Percentiles rank a stretch among this genome's conserved stretches.
Conservation (phyloP, 768 basidiomycete species). For the Lactarius sp. region DNA sequence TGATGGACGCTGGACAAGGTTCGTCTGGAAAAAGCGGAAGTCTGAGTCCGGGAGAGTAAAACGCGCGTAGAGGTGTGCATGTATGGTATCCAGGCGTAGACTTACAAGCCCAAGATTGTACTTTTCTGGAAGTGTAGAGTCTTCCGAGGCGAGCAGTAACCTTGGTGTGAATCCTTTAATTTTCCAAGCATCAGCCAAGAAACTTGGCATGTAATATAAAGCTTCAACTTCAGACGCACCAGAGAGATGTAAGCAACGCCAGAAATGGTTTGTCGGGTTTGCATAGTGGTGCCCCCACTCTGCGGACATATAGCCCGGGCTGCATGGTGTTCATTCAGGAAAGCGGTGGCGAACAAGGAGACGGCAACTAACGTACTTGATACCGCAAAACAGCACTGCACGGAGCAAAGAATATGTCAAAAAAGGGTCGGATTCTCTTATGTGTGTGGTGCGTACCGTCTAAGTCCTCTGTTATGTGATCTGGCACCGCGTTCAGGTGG, state of each 20-base stretch:
- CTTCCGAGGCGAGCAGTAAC: conserved; percentile 52
- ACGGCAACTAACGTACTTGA: conserved; percentile 52
- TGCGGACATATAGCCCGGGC: conserved; percentile 66
- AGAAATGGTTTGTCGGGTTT: conserved; percentile 79
- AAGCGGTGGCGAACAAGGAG: too few species aligned
- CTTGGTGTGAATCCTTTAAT: conserved; percentile 53
- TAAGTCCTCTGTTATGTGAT: conserved; percentile 48
- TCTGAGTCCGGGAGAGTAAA: background rate
- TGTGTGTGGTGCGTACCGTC: conserved; percentile 43
- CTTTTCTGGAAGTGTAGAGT: conserved; percentile 50
- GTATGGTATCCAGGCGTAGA: background rate
- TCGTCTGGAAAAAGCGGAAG: conserved; percentile 47
- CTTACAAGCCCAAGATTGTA: conserved; percentile 66
- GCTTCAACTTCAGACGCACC: conserved; percentile 37
- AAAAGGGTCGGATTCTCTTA: background rate
- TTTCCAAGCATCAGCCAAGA: background rate
- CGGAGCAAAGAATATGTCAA: background rate
- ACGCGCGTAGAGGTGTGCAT: background rate
- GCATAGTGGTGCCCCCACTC: conserved; percentile 74
- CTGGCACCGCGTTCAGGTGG: conserved; percentile 47
- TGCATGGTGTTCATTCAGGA: conserved; percentile 28
- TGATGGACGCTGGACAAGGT: conserved; percentile 71
- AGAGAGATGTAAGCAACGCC: conserved; percentile 63
- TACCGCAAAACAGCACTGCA: conserved; percentile 78
- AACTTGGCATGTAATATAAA: background rate